Conservation (phyloP, 139 green algal species). For the Haematococcus sp. region DNA sequence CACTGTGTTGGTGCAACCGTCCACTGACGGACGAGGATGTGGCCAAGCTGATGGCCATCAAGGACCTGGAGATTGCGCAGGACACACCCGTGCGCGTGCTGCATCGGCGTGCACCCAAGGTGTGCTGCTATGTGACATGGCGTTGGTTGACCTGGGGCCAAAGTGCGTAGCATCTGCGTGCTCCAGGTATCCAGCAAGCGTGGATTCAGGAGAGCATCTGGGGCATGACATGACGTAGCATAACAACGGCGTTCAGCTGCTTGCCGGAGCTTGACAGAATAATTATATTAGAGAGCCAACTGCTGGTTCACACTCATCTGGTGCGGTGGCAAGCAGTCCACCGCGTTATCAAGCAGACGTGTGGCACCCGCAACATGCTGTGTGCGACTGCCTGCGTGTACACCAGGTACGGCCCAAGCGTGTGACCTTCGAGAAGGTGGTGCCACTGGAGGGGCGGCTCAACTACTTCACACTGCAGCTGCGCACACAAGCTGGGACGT, state of each 20-base stretch:
- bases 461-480: conserved; percentile 70
- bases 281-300: too few species aligned
- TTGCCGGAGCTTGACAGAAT: too few species aligned
- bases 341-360: too few species aligned
- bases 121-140: conserved; percentile 5
- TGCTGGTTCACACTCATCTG: not conserved
- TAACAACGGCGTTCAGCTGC: too few species aligned
- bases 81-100: conserved; percentile 82
- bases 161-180: too few species aligned
- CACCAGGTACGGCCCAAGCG: conserved; percentile 31
- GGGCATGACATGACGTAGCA: too few species aligned
- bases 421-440: conserved; percentile 22
- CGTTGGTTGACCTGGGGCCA: too few species aligned
- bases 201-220: too few species aligned
- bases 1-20: conserved; percentile 57
- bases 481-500: conserved; percentile 46
- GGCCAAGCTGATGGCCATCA: conserved; percentile 33
- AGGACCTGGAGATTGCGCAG: conserved; percentile 68
- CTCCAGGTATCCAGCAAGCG: too few species aligned
- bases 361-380: too few species aligned
- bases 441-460: conserved; percentile 18
- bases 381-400: too few species aligned
- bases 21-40: conserved; percentile 35
- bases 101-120: conserved; percentile 74
- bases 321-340: too few species aligned